Evolutionary conservation across 345 rosid species (phyloP).

Genomic region (Hirschfeldia incana): DNA sequence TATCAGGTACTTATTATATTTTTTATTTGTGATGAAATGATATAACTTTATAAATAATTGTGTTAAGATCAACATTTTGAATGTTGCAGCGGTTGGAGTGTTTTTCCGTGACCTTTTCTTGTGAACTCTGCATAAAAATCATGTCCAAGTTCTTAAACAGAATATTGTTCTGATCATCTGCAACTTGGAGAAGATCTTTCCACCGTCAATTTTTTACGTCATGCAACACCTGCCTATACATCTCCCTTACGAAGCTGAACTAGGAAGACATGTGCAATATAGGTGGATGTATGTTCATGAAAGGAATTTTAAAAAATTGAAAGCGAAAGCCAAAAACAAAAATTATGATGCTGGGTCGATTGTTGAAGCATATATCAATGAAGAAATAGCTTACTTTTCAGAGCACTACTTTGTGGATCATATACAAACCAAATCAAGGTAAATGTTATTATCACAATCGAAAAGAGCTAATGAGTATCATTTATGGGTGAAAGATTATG

Average conservation of each 20-base stretch:
- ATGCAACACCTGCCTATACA: not conserved
- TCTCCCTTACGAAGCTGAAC: not conserved
- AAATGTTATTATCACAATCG: too few species aligned
- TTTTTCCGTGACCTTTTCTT: not conserved
- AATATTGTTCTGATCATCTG: not conserved
- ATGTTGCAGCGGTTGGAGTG: not conserved
- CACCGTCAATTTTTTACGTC: not conserved
- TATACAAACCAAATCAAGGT: not conserved
- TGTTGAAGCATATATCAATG: not conserved
- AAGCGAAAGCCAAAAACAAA: not conserved
- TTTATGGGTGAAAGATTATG: not conserved
- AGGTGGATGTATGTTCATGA: not conserved
- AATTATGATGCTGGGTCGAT: not conserved
- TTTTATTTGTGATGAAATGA: not conserved
- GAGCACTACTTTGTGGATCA: not conserved
- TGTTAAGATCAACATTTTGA: not conserved
- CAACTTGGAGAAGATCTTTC: not conserved
- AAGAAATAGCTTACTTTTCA: not conserved
- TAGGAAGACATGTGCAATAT: not conserved
- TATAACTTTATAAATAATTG: not conserved
- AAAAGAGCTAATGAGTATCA: not conserved
- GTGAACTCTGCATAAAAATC: not conserved
- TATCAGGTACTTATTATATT: not conserved
- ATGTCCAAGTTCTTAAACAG: not conserved
- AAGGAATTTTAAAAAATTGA: not conserved